These are phyloP conservation scores for Fusarium papillatum DNA, from an alignment of 2,329 filamentous ascomycete species.

Conservation along the genomic window DNA sequence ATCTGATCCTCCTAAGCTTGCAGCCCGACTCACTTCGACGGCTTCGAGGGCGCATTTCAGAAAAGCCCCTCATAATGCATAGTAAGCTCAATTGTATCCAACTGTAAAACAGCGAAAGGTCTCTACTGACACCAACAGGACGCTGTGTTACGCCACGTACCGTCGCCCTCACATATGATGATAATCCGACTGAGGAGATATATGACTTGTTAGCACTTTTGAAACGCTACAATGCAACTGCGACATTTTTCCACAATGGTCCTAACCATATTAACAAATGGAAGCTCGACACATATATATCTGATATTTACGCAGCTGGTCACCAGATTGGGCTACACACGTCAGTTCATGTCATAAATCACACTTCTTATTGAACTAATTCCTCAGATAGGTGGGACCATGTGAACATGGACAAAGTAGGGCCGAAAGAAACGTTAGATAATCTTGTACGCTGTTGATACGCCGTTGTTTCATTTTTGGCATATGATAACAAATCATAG, in stretches of 20 bases:
- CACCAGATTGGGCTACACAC: constrained; percentile 8
- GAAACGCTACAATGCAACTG: constrained; percentile 9
- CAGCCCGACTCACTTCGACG: background rate
- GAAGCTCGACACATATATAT: constrained; percentile 4
- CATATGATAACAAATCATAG: background rate
- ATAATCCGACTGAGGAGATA: constrained; percentile 7
- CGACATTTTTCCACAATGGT: constrained; percentile 7
- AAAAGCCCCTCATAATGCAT: background rate
- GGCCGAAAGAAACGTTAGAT: background rate
- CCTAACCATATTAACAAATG: background rate
- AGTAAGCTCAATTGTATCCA: background rate
- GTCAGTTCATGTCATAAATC: constrained; percentile 3
- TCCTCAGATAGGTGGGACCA: background rate
- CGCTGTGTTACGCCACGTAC: constrained; percentile 4
- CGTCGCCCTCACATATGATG: constrained; percentile 7
- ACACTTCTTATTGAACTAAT: background rate
- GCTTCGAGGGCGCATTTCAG: background rate
- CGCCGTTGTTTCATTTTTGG: background rate
- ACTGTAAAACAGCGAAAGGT: background rate
- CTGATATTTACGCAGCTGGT: constrained; percentile 6
- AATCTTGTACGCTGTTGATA: background rate
- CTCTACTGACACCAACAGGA: background rate
- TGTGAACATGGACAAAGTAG: background rate
- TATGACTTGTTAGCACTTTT: constrained; percentile 5
- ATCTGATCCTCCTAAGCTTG: background rate